A percentile compares a stretch with the other conserved stretches of the same genome.
phyloP scores from a whole-genome alignment of 176 grass and related monocot genomes.

The Melocanna baccifera region DNA sequence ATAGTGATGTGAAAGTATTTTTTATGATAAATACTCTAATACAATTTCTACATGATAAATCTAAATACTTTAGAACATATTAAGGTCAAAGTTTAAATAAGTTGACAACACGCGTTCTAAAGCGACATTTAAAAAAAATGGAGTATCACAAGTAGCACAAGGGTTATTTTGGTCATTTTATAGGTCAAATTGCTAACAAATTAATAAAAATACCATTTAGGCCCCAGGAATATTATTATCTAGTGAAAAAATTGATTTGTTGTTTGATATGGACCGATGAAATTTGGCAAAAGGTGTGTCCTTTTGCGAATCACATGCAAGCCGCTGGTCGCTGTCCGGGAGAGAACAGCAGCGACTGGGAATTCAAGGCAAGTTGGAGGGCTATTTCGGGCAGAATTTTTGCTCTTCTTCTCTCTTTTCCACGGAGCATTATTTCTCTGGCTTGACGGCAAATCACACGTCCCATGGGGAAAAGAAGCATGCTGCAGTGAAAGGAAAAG shows the following conservation, averaged over 20 bases:
- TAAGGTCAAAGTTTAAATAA: too few relatives aligned
- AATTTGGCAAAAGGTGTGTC: not conserved
- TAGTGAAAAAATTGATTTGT: not conserved
- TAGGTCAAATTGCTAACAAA: not conserved
- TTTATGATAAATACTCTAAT: too few relatives aligned
- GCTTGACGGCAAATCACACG: not conserved
- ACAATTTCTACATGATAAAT: too few relatives aligned
- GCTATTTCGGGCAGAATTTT: not conserved
- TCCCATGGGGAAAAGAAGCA: not conserved
- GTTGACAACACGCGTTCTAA: too few relatives aligned
- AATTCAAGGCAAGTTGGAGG: not conserved
- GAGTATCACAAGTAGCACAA: too few relatives aligned
- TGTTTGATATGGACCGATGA: not conserved
- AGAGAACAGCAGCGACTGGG: not conserved
- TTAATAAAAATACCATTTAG: not conserved
- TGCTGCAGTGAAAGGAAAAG: not conserved
- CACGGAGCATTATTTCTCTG: not conserved
- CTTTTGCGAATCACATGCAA: conserved; percentile 25
- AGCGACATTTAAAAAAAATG: too few relatives aligned
- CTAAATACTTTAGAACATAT: too few relatives aligned
- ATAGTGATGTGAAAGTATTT: too few relatives aligned
- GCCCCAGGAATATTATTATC: not conserved
- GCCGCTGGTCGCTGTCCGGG: not conserved
- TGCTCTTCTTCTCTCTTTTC: too few relatives aligned
- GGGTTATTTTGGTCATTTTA: too few relatives aligned